Percentiles rank a stretch among this genome's conserved stretches.
Conservation (phyloP, 2,329 filamentous ascomycete genomes). For the Capronia americana region DNA sequence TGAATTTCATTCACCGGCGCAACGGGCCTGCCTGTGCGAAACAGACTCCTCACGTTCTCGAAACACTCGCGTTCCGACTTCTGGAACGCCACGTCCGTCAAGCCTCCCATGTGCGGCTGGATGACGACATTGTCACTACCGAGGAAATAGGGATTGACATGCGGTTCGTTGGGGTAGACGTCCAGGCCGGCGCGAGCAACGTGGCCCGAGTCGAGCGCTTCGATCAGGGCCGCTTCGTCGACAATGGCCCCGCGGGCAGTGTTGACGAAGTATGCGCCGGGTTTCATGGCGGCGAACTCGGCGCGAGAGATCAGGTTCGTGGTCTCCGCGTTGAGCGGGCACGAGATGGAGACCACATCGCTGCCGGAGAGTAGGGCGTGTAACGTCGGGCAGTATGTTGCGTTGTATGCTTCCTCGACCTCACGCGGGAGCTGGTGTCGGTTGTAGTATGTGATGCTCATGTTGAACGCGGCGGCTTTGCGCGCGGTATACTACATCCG, state of each 20-base stretch:
- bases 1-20: conserved; percentile 46
- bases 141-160: conserved; percentile 50
- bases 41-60: conserved; percentile 54
- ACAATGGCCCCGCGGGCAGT: conserved; percentile 59
- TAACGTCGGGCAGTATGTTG: conserved; percentile 34
- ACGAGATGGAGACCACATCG: conserved; percentile 41
- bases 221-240: conserved; percentile 56
- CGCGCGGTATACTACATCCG: conserved; percentile 37
- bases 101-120: conserved; percentile 55
- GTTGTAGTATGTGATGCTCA: conserved; percentile 78
- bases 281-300: conserved; percentile 57
- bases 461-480: conserved; percentile 77
- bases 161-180: conserved; percentile 56
- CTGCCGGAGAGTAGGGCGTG: conserved; percentile 43
- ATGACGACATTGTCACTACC: conserved; percentile 51
- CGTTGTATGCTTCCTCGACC: conserved; percentile 48
- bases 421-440: conserved; percentile 66
- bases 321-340: conserved; percentile 21
- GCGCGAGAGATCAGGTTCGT: conserved; percentile 42
- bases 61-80: conserved; percentile 55
- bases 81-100: conserved; percentile 54
- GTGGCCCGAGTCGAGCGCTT: conserved; percentile 56
- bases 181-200: conserved; percentile 58
- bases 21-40: conserved; percentile 48
- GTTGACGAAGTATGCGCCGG: conserved; percentile 57